Evolutionary conservation across 192 early-diverging fungal genomes (phyloP).

Genomic region (Coemansia sp.): DNA sequence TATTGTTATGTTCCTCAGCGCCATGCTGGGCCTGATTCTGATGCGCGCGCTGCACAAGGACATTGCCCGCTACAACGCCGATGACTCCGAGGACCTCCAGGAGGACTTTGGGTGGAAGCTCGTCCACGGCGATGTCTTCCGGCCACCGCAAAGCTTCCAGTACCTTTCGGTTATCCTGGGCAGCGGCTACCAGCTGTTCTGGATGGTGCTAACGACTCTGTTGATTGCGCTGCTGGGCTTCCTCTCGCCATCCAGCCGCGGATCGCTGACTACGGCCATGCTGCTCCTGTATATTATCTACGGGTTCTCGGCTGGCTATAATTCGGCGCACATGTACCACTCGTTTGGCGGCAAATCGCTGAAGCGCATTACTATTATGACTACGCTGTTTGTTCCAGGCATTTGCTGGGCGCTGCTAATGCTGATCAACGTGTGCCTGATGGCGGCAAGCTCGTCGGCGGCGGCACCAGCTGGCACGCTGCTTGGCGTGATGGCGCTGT

Average conservation of each 20-base stretch:
- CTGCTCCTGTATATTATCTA: constrained; percentile 90
- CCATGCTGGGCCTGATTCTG: constrained; percentile 88
- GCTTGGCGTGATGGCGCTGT: constrained; percentile 77
- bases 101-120: constrained; percentile 99
- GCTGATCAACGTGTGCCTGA: constrained; percentile 82
- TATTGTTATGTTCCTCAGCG: constrained; percentile 88
- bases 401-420: constrained; percentile 62
- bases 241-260: constrained; percentile 86
- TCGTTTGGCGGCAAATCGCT: constrained; percentile 90
- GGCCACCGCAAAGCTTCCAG: constrained; percentile 73
- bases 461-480: constrained; percentile 89
- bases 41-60: constrained; percentile 87
- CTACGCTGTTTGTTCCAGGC: constrained; percentile 76
- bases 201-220: constrained; percentile 69
- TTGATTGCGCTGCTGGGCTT: constrained; percentile 95
- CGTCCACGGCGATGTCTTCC: constrained; percentile 97
- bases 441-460: constrained; percentile 74
- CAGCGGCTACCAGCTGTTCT: constrained; percentile 78
- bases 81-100: constrained; percentile 66
- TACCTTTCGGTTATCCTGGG: constrained; percentile 80
- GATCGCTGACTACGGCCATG: constrained; percentile 91
- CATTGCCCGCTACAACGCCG: constrained; percentile 87
- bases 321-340: constrained; percentile 87
- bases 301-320: constrained; percentile 83
- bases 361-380: constrained; percentile 78